phyloP scores from a whole-genome alignment of 1,139 yeast genomes.

The Yamadazyma kanchanaburiensis region DNA sequence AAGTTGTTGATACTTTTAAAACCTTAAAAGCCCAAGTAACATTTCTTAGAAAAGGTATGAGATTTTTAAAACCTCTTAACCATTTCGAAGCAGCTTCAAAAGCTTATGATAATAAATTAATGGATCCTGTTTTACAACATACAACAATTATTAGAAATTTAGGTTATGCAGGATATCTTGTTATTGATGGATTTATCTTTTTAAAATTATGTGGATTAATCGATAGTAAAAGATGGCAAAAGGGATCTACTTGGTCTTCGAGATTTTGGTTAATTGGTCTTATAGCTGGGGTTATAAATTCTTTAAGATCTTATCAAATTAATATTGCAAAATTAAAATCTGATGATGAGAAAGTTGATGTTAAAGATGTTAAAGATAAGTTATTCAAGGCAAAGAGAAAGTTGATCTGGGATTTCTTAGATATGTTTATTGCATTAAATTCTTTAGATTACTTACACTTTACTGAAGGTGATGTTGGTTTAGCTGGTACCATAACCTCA shows the following conservation, averaged over 20 bases:
- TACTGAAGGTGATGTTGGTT: constrained; percentile 80
- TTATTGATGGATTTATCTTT: constrained; percentile 73
- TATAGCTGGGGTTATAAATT: constrained; percentile 57
- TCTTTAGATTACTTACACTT: constrained; percentile 57
- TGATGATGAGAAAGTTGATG: constrained; percentile 33
- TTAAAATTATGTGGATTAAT: constrained; percentile 51
- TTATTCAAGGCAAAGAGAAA: constrained; percentile 53
- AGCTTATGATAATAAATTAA: constrained; percentile 68
- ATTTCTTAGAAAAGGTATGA: constrained; percentile 76
- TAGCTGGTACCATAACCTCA: constrained; percentile 83
- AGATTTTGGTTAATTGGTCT: constrained; percentile 81
- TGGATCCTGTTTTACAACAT: constrained; percentile 58
- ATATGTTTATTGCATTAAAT: constrained; percentile 72
- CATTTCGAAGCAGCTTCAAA: constrained; percentile 70
- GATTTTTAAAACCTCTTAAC: constrained; percentile 80
- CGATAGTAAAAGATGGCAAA: constrained; percentile 31
- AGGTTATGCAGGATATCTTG: constrained; percentile 71
- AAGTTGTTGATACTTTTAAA: constrained; percentile 48
- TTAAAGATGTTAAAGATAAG: constrained; percentile 25
- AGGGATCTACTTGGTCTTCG: constrained; percentile 43
- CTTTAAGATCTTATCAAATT: constrained; percentile 40
- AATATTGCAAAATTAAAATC: constrained; percentile 20
- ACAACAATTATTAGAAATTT: constrained; percentile 66
- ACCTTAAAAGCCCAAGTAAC: constrained; percentile 58
- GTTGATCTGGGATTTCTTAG: constrained; percentile 77